A percentile compares a stretch with the other conserved stretches of the same genome.
phyloP scores from a whole-genome alignment of 441 rosid species.

The Adansonia madagascariensis region DNA sequence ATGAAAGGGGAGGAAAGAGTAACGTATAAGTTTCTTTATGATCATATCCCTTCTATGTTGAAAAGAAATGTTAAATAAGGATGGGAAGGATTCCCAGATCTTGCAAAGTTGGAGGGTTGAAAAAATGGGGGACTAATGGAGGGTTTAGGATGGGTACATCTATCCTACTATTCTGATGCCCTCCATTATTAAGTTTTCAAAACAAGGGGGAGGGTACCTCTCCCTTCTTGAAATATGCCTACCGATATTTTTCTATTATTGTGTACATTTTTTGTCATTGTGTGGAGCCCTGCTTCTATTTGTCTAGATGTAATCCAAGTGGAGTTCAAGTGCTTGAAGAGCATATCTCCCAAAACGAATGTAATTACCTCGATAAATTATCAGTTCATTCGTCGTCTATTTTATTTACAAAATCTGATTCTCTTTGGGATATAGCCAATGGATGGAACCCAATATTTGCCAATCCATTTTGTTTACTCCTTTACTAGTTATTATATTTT shows the following conservation, averaged over 20 bases:
- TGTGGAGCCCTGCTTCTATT: neutral
- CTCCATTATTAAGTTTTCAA: neutral
- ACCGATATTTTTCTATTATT: neutral
- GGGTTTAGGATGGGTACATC: neutral
- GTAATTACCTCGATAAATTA: neutral
- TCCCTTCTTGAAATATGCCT: neutral
- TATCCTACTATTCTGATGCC: neutral
- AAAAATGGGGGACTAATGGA: neutral
- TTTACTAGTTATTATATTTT: neutral
- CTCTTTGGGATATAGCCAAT: neutral
- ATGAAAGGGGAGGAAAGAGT: neutral
- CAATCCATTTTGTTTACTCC: neutral
- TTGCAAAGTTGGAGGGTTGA: neutral
- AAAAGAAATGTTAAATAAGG: neutral
- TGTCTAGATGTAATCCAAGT: neutral
- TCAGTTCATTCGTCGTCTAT: neutral
- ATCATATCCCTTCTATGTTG: neutral
- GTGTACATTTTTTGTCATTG: neutral
- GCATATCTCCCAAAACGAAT: neutral
- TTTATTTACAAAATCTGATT: constrained; percentile 1
- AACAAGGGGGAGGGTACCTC: neutral
- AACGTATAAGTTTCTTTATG: neutral
- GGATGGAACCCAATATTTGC: neutral
- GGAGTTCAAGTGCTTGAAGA: neutral
- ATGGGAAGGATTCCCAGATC: neutral